Evolutionary conservation across 1,284 basidiomycete species (phyloP).

Genomic region (Cryptococcus jaspeensis): DNA sequence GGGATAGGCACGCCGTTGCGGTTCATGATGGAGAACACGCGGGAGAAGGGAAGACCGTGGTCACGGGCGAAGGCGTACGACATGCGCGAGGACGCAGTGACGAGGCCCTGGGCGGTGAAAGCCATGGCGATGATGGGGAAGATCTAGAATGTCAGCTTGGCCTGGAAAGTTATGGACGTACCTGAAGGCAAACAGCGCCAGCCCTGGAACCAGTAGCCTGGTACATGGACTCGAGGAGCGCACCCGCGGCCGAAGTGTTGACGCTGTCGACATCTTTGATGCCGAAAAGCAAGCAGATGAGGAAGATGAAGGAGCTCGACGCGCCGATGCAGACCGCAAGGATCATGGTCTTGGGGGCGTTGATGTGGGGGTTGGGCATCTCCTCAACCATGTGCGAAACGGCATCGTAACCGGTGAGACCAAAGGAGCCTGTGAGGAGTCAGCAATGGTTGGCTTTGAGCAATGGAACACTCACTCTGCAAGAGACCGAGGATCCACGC

Average conservation of each 20-base stretch:
- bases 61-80: constrained; percentile 71
- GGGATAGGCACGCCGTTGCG: constrained; percentile 58
- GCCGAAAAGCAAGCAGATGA: constrained; percentile 68
- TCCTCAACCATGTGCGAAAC: constrained; percentile 45
- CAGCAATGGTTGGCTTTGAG: neutral
- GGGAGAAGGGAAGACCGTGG: constrained; percentile 62
- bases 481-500: constrained; percentile 54
- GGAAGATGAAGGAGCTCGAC: constrained; percentile 60
- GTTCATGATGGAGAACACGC: constrained; percentile 57
- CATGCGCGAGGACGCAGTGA: constrained; percentile 65
- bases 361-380: constrained; percentile 43
- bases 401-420: constrained; percentile 48
- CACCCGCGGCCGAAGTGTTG: constrained; percentile 60
- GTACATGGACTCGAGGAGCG: constrained; percentile 66
- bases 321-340: constrained; percentile 65
- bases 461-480: constrained; percentile 33
- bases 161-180: neutral
- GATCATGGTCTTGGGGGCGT: constrained; percentile 54
- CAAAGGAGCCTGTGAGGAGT: constrained; percentile 40
- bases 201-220: constrained; percentile 61
- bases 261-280: constrained; percentile 61
- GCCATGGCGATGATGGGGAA: constrained; percentile 53
- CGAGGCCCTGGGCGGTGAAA: constrained; percentile 53
- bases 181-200: constrained; percentile 61
- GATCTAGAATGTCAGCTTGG: constrained; percentile 23